Percentiles rank a stretch among this genome's conserved stretches.
Evolutionary conservation across 768 basidiomycete genomes (phyloP).

Genomic region (Leccinellum rugosiceps): DNA sequence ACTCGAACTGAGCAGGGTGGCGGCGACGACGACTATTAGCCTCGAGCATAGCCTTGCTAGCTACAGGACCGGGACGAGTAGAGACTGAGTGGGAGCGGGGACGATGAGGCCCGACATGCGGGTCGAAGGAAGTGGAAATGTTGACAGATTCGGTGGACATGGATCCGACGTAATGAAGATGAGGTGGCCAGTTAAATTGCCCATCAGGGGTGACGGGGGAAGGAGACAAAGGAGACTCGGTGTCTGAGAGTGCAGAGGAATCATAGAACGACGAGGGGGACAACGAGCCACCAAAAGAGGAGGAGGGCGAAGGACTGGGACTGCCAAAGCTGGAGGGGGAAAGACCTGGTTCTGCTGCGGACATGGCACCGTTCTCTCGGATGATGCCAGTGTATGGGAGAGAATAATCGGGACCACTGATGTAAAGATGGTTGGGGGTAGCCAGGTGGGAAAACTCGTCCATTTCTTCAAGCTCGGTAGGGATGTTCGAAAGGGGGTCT

Average conservation of each 20-base stretch:
- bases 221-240: constrained; percentile 15
- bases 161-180: not conserved
- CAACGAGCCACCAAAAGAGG: constrained; percentile 22
- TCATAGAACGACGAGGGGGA: constrained; percentile 22
- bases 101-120: constrained; percentile 12
- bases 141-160: constrained; percentile 1
- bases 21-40: constrained; percentile 31
- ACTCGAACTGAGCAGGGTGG: constrained; percentile 22
- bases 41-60: constrained; percentile 33
- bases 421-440: not conserved
- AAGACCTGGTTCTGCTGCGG: constrained; percentile 2
- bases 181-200: constrained; percentile 1
- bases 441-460: constrained; percentile 16
- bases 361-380: constrained; percentile 4
- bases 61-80: constrained; percentile 20
- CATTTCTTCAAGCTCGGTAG: constrained; percentile 17
- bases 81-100: constrained; percentile 13
- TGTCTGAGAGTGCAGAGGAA: constrained; percentile 15
- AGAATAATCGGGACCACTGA: constrained; percentile 8
- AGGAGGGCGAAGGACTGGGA: constrained; percentile 23
- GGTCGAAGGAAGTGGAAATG: not conserved
- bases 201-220: constrained; percentile 18
- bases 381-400: constrained; percentile 12
- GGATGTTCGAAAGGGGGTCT: not conserved
- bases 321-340: constrained; percentile 12